These are phyloP conservation scores for Saccharomycopsis javanensis DNA, from an alignment of 805 yeast species.

Conservation along the genomic window DNA sequence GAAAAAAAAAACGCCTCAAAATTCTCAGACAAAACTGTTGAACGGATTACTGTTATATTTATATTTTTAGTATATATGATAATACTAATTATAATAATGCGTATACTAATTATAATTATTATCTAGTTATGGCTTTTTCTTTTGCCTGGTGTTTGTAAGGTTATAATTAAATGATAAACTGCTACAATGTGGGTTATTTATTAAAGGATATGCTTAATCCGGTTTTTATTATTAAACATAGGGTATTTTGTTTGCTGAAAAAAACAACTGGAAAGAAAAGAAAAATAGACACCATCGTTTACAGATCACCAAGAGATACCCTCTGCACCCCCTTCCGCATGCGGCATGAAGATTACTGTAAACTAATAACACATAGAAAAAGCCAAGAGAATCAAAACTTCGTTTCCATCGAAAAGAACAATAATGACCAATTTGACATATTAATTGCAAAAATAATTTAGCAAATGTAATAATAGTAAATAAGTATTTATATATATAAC, in stretches of 20 bases:
- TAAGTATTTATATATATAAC: background rate
- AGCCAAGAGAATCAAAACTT: slow-evolving; percentile 1
- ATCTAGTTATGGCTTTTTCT: too few relatives aligned
- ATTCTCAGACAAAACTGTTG: background rate
- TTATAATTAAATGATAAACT: too few relatives aligned
- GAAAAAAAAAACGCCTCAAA: background rate
- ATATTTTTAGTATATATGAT: too few relatives aligned
- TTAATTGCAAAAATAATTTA: background rate
- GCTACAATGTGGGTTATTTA: too few relatives aligned
- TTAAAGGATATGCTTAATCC: background rate
- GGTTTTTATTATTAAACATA: background rate
- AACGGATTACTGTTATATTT: background rate
- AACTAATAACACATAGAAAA: background rate
- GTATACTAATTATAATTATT: too few relatives aligned
- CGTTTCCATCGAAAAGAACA: background rate
- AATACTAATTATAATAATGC: too few relatives aligned
- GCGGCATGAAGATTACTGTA: background rate
- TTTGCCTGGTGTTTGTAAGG: too few relatives aligned
- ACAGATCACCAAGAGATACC: slow-evolving; percentile 1
- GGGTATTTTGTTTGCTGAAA: background rate
- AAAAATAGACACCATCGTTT: background rate
- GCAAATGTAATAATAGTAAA: background rate
- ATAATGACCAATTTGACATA: background rate
- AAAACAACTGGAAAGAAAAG: too few relatives aligned
- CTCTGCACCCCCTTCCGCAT: background rate